These are phyloP conservation scores for Geotrichum fermentans DNA, from an alignment of 1,139 yeast species.

Conservation along the genomic window DNA sequence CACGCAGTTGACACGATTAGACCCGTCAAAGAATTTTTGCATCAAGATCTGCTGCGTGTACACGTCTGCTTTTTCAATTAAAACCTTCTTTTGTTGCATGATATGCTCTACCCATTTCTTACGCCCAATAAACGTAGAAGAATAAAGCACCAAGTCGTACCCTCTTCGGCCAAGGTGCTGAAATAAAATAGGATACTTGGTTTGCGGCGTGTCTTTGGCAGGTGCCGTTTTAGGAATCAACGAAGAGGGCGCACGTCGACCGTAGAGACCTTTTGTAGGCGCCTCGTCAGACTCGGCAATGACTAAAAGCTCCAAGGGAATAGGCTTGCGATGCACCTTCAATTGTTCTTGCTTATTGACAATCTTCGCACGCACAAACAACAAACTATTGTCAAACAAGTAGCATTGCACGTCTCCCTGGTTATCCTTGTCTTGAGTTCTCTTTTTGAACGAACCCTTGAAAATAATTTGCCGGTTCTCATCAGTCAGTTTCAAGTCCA, in stretches of 20 bases:
- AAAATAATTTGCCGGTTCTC: conserved; percentile 74
- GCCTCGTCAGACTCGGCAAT: conserved; percentile 74
- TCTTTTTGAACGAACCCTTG: conserved; percentile 70
- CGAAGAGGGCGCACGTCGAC: conserved; percentile 40
- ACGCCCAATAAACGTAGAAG: conserved; percentile 63
- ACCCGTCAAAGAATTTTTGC: conserved; percentile 60
- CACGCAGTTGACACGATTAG: conserved; percentile 83
- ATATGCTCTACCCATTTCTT: conserved; percentile 77
- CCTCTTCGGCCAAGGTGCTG: conserved; percentile 58
- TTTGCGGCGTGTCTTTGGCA: conserved; percentile 28
- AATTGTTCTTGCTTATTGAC: conserved; percentile 88
- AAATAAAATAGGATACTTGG: conserved; percentile 48
- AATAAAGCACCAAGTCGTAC: conserved; percentile 63
- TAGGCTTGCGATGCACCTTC: conserved; percentile 84
- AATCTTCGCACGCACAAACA: conserved; percentile 80
- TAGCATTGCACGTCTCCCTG: conserved; percentile 72
- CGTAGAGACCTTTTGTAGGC: conserved; percentile 50
- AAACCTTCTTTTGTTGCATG: conserved; percentile 67
- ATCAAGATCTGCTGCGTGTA: conserved; percentile 69
- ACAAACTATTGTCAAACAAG: conserved; percentile 78
- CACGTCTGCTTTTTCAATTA: conserved; percentile 70
- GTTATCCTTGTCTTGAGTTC: conserved; percentile 71
- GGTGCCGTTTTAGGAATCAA: conserved; percentile 37
- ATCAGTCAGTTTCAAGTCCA: conserved; percentile 77
- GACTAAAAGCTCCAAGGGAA: conserved; percentile 78